A percentile compares a stretch with the other conserved stretches of the same genome.
Evolutionary conservation across 2,329 filamentous ascomycete genomes (phyloP).

Genomic region (Calonectria hawksworthii): DNA sequence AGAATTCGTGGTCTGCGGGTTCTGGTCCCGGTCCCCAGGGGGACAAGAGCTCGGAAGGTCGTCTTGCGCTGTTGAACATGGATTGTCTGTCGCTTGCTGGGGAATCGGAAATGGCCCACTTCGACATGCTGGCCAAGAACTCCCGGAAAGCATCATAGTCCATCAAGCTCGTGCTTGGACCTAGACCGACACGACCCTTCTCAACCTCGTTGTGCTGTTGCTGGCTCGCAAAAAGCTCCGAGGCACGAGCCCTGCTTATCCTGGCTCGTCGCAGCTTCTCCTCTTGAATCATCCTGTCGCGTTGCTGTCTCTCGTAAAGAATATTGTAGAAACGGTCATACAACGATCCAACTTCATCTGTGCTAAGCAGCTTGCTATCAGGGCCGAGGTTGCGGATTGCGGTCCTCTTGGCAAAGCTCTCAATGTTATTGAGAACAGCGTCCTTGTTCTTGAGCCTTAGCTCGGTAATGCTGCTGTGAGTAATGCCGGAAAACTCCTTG

Average conservation of each 20-base stretch:
- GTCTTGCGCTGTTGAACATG: conserved; percentile 71
- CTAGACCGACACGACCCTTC: conserved; percentile 88
- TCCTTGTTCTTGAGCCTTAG: conserved; percentile 94
- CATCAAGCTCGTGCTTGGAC: conserved; percentile 93
- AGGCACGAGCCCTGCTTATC: conserved; percentile 62
- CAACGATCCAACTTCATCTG: conserved; percentile 88
- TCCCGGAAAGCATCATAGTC: conserved; percentile 97
- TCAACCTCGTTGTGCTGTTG: conserved; percentile 71
- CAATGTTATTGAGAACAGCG: conserved; percentile 93
- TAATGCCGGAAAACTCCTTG: conserved; percentile 97
- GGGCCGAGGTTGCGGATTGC: conserved; percentile 96
- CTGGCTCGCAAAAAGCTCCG: conserved; percentile 54
- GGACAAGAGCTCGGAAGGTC: conserved; percentile 58
- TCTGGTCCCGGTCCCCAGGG: conserved; percentile 71
- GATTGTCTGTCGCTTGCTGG: conserved; percentile 73
- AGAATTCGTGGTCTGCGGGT: conserved; percentile 95
- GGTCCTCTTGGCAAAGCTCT: conserved; percentile 96
- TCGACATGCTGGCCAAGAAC: conserved; percentile 89
- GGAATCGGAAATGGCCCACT: conserved; percentile 93
- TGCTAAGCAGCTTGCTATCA: conserved; percentile 90
- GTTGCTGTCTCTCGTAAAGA: conserved; percentile 91
- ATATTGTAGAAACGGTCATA: conserved; percentile 96
- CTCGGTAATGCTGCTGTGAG: conserved; percentile 91
- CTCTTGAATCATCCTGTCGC: conserved; percentile 82
- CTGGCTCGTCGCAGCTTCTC: conserved; percentile 78